Evolutionary conservation across 148 eudicot species (phyloP).

Genomic region (Dysphania ambrosioides): DNA sequence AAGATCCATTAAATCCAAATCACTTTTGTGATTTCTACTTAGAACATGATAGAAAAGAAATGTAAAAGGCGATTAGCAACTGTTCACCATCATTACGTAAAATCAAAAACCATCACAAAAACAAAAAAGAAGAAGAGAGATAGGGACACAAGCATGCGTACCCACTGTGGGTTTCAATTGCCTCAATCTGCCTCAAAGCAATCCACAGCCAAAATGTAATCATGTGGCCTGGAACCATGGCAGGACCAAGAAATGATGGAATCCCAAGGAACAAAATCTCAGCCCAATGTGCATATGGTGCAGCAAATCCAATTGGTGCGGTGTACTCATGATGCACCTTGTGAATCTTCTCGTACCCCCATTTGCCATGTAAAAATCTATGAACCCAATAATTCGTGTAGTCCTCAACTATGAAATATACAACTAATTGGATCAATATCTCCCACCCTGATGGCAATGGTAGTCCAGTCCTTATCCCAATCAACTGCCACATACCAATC

Average conservation of each 20-base stretch:
- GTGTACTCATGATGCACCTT: slow-evolving; percentile 85
- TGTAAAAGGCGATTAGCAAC: slow-evolving; percentile 11
- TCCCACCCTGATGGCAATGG: slow-evolving; percentile 79
- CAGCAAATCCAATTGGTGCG: slow-evolving; percentile 77
- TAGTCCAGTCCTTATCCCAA: slow-evolving; percentile 75
- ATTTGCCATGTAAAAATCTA: slow-evolving; percentile 65
- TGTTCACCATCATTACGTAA: slow-evolving; percentile 29
- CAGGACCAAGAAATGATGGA: slow-evolving; percentile 81
- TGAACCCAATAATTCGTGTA: slow-evolving; percentile 86
- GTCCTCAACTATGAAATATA: slow-evolving; percentile 75
- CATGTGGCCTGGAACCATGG: slow-evolving; percentile 80
- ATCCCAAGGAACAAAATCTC: slow-evolving; percentile 84
- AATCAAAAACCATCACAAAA: slow-evolving; percentile 24
- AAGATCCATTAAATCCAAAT: slow-evolving; percentile 21
- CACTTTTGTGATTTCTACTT: slow-evolving; percentile 26
- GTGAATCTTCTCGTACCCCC: slow-evolving; percentile 91
- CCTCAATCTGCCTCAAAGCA: slow-evolving; percentile 88
- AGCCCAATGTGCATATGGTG: slow-evolving; percentile 88
- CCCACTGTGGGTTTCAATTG: slow-evolving; percentile 95
- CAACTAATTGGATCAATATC: slow-evolving; percentile 56
- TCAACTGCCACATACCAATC: slow-evolving; percentile 38
- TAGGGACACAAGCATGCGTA: slow-evolving; percentile 21
- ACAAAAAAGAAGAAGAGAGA: slow-evolving; percentile 9
- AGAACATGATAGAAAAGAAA: slow-evolving; percentile 16
- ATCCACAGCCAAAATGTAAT: slow-evolving; percentile 92